Evolutionary conservation across 345 rosid genomes (phyloP).

Genomic region (Populus euphratica): DNA sequence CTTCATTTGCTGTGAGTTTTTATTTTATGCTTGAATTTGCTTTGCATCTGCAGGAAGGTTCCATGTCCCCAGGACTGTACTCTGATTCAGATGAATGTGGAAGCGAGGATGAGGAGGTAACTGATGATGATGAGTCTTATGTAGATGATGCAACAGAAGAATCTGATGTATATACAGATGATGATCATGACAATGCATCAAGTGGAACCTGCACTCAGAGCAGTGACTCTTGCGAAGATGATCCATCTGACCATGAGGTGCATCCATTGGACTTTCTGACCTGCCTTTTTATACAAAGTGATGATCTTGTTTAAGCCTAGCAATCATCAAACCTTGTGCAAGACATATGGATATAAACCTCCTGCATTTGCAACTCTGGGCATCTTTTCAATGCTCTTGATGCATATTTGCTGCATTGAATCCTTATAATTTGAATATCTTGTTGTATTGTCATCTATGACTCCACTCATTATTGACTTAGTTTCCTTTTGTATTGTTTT

Average conservation of each 20-base stretch:
- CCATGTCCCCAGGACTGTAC: conserved; percentile 67
- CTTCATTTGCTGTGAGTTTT: neutral
- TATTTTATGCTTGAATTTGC: conserved; percentile 16
- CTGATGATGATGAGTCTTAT: conserved; percentile 77
- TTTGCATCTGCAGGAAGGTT: conserved; percentile 65
- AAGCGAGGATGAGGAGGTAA: conserved; percentile 75
- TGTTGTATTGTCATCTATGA: neutral
- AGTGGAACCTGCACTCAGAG: conserved; percentile 45
- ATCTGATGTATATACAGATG: conserved; percentile 55
- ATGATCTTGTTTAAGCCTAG: neutral
- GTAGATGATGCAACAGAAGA: conserved; percentile 46
- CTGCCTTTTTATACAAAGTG: neutral
- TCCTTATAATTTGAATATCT: neutral
- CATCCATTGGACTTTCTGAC: conserved; percentile 21
- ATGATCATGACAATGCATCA: conserved; percentile 48
- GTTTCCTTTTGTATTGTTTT: neutral
- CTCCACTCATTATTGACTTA: neutral
- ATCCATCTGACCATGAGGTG: conserved; percentile 46
- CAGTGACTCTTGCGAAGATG: conserved; percentile 39
- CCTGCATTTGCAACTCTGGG: neutral
- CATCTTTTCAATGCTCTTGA: neutral
- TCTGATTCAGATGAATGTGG: conserved; percentile 79
- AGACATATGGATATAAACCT: neutral
- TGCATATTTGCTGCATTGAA: neutral
- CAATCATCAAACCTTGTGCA: neutral